phyloP scores from a whole-genome alignment of 106 monocot genomes.

The Posidonia australis region DNA sequence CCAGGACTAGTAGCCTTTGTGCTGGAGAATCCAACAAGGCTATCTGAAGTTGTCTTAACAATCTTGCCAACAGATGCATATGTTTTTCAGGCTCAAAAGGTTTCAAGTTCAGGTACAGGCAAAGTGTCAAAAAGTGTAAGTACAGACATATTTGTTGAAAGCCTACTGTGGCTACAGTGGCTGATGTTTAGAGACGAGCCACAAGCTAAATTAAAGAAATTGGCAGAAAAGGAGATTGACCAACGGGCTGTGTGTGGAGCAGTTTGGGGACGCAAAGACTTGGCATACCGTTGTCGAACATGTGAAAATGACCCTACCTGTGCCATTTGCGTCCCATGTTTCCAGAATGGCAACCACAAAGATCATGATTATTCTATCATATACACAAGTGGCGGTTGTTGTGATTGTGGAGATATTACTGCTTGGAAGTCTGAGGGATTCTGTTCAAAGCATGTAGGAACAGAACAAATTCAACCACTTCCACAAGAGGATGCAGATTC shows the following conservation, averaged over 20 bases:
- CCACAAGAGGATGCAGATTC: conserved; percentile 41
- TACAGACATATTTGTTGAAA: conserved; percentile 34
- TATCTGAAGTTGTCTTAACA: conserved; percentile 25
- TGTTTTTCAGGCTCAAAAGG: conserved; percentile 8
- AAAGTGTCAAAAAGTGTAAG: background rate
- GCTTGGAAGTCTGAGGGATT: conserved; percentile 96
- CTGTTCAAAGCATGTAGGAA: conserved; percentile 82
- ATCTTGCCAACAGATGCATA: conserved; percentile 42
- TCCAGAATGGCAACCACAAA: conserved; percentile 75
- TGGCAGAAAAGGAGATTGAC: conserved; percentile 36
- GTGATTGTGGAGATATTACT: conserved; percentile 93
- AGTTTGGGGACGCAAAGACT: conserved; percentile 74
- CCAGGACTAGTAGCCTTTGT: conserved; percentile 33
- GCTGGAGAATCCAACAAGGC: conserved; percentile 22
- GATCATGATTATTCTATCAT: conserved; percentile 94
- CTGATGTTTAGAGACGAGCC: conserved; percentile 86
- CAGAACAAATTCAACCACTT: conserved; percentile 50
- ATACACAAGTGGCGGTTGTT: conserved; percentile 88
- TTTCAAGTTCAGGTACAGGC: conserved; percentile 7
- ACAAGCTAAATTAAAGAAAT: conserved; percentile 21
- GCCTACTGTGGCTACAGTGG: conserved; percentile 72
- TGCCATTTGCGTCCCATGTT: conserved; percentile 94
- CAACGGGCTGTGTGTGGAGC: conserved; percentile 75
- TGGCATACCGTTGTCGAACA: conserved; percentile 86
- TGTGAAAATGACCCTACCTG: conserved; percentile 89